Conservation (phyloP, 805 yeast species). For the Teunomyces kruisii region DNA sequence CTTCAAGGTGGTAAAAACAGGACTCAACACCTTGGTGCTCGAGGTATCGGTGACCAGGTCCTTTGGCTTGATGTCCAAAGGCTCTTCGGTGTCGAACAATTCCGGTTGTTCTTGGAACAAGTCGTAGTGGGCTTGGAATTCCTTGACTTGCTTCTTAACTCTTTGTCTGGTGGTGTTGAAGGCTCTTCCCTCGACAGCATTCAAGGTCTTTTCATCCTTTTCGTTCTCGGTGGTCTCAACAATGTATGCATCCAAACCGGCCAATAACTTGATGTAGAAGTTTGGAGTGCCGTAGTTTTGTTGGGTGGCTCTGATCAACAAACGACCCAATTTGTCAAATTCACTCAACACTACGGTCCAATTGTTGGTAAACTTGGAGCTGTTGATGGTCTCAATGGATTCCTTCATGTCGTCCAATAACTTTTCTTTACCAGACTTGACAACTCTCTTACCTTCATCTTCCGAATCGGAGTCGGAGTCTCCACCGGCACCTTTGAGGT, state of each 20-base stretch:
- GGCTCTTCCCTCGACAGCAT: constrained; percentile 81
- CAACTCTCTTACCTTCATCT: constrained; percentile 78
- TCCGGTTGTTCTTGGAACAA: constrained; percentile 70
- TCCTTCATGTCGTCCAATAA: constrained; percentile 81
- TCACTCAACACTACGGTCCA: constrained; percentile 76
- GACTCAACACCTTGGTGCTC: constrained; percentile 37
- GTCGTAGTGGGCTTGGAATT: constrained; percentile 58
- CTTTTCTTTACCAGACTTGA: constrained; percentile 92
- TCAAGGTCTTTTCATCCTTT: constrained; percentile 67
- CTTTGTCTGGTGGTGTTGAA: constrained; percentile 87
- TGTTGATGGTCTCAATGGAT: constrained; percentile 64
- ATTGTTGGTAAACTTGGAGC: constrained; percentile 66
- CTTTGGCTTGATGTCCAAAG: constrained; percentile 24
- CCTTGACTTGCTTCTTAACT: constrained; percentile 75
- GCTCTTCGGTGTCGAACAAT: constrained; percentile 59
- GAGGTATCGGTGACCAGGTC: constrained; percentile 21
- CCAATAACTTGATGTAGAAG: constrained; percentile 65
- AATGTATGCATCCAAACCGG: constrained; percentile 69
- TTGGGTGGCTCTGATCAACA: constrained; percentile 67
- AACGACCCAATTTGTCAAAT: constrained; percentile 74
- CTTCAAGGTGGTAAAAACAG: constrained; percentile 71
- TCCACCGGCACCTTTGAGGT: constrained; percentile 40
- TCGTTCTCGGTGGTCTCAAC: constrained; percentile 48
- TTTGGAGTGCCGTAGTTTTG: constrained; percentile 75
- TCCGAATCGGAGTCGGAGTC: constrained; percentile 50